A percentile compares a stretch with the other conserved stretches of the same genome.
Conservation (phyloP, 306 rosid species). For the Potentilla sterilis region DNA sequence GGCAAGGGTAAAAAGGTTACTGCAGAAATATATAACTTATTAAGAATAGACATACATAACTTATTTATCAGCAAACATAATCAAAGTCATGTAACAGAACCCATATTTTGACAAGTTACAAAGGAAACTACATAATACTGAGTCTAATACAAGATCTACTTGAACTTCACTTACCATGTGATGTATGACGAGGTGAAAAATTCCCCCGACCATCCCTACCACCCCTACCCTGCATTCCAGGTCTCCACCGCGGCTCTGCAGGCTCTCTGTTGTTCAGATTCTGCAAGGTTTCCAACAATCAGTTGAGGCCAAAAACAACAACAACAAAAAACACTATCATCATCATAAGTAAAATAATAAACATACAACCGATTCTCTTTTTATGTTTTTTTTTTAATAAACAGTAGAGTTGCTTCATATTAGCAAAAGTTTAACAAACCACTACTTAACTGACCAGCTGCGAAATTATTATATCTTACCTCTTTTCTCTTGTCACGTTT, state of each 20-base stretch:
- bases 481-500: constrained; percentile 81
- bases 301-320: neutral
- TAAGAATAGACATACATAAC: neutral
- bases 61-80: neutral
- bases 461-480: constrained; percentile 46
- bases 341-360: neutral
- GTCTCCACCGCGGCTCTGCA: constrained; percentile 72
- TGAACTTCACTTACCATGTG: constrained; percentile 59
- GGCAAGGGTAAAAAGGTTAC: no score
- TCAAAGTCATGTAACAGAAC: neutral
- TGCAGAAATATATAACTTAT: no score
- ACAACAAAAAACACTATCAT: neutral
- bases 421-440: neutral
- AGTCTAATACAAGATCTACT: constrained; percentile 17
- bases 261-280: constrained; percentile 67
- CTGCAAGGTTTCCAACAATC: constrained; percentile 50
- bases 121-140: constrained; percentile 8
- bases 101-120: neutral
- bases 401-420: neutral
- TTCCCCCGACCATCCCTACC: constrained; percentile 72
- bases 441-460: neutral
- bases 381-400: neutral
- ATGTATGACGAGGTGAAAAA: constrained; percentile 50
- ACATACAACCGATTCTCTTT: neutral
- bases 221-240: constrained; percentile 71